Base-by-base conservation (phyloP, 1,284 basidiomycete species). In the Golubevia pallescens region DNA sequence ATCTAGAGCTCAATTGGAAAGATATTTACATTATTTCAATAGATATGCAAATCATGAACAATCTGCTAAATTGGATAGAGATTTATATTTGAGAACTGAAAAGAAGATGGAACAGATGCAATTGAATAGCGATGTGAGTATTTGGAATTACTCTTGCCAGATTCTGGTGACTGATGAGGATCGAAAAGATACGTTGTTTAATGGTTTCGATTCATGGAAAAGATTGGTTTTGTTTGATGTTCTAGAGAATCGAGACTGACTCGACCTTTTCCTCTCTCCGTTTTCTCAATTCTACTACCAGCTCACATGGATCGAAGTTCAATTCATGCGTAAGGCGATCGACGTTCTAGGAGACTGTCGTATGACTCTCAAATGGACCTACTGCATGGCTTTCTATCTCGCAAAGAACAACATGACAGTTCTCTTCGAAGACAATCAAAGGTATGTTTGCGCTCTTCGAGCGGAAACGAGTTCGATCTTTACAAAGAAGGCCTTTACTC, bases 91-190 rank as follows among this genome's bases (percentile, higher is more conserved):
- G 63, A 93, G 94, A 87, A 98, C 95, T 2, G 95, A 99, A 89
- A 95, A 95, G 90, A 98, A 98, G 91, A 99, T 99, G 96, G 95
- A 98, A 87, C 93, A 97, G 87, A 96, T 99, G 92, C 96, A 63
- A 60, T n/a, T n/a, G n/a, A n/a, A n/a, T n/a, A n/a, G n/a, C n/a
- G n/a, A n/a, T 28, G 28, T 28, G 28, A 28, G 28, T 28, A 28
- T 28, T 28, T 28, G 28, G 28, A 28, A 28, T 28, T 28, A 28
- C 28, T 28, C 28, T 28, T 28, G 28, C 28, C 28, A 28, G 28
- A 28, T 28, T 28, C 28, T 28, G 28, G 28, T 28, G 28, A 28
- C 28, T 28, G 28, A 28, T 28, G 28, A 28, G 28, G 28, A 28
- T 28, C 28, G 28, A 28, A 28, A 28, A 28, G 28, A 28, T 28